Evolutionary conservation across 176 grass and related monocot species (phyloP).

Genomic region (Triticum dicoccoides): DNA sequence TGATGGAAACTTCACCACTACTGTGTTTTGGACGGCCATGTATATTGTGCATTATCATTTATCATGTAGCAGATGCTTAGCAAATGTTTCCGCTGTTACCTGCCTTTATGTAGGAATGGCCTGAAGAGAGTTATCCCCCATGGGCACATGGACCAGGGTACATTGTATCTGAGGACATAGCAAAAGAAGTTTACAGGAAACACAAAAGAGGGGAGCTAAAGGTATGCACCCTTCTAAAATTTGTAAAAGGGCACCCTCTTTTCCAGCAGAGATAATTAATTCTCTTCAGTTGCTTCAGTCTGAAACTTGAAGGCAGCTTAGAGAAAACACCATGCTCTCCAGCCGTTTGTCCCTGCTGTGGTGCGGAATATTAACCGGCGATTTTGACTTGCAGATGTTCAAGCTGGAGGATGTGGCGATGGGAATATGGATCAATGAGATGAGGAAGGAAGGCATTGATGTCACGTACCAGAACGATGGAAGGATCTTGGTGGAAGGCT

Average conservation of each 20-base stretch:
- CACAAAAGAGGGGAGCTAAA: constrained; percentile 78
- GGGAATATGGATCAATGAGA: constrained; percentile 94
- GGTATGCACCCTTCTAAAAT: constrained; percentile 37
- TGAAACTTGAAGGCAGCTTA: not conserved
- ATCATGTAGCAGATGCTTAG: not conserved
- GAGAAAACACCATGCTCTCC: not conserved
- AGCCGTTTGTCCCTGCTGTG: not conserved
- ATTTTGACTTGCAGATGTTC: constrained; percentile 77
- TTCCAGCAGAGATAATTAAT: not conserved
- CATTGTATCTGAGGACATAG: constrained; percentile 84
- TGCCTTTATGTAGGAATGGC: constrained; percentile 74
- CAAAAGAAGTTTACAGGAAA: constrained; percentile 70
- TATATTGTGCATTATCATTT: not conserved
- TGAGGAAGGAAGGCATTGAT: constrained; percentile 73
- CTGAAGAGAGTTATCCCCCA: constrained; percentile 89
- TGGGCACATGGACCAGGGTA: constrained; percentile 99
- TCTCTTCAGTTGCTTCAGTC: not conserved
- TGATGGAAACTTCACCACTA: not conserved
- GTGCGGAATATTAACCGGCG: not conserved
- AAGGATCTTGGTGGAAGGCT: constrained; percentile 72
- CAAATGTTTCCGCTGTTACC: constrained; percentile 1
- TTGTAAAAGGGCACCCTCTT: not conserved
- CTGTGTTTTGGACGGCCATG: not conserved
- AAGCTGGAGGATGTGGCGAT: constrained; percentile 99
- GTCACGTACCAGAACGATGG: constrained; percentile 78